Conservation (phyloP, 202 grass and related monocot species). For the Thinopyrum obtusiflorum region DNA sequence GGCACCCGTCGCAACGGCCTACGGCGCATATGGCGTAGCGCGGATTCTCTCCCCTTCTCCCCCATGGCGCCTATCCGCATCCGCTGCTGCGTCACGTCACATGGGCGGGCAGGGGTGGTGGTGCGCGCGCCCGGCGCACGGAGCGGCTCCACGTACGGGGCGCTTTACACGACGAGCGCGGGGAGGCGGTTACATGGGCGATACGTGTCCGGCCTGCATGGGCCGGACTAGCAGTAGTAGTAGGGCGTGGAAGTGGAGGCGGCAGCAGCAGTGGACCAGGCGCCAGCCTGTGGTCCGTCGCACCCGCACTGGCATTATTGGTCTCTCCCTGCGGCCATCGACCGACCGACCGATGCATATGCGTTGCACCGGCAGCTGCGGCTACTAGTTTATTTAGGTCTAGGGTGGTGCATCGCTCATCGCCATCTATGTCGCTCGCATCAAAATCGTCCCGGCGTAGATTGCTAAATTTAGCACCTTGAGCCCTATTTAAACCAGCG, state of each 20-base stretch:
- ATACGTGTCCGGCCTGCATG: conserved; percentile 25
- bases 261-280: neutral
- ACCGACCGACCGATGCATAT: neutral
- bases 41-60: neutral
- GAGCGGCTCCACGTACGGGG: neutral
- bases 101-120: neutral
- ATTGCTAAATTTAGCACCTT: too few relatives aligned
- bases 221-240: neutral
- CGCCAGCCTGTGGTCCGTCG: neutral
- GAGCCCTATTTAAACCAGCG: too few relatives aligned
- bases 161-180: neutral
- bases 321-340: neutral
- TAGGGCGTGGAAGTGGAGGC: neutral
- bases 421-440: too few relatives aligned
- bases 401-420: neutral
- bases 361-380: neutral
- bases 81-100: conserved; percentile 28
- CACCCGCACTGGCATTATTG: neutral
- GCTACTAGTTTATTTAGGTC: too few relatives aligned
- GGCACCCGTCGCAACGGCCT: conserved; percentile 25
- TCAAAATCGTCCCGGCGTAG: neutral
- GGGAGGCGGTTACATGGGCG: neutral
- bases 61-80: neutral
- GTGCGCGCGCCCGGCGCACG: neutral
- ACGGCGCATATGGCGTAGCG: neutral